Conservation (phyloP, 2,329 filamentous ascomycete species). For the Eurotiales sp. region DNA sequence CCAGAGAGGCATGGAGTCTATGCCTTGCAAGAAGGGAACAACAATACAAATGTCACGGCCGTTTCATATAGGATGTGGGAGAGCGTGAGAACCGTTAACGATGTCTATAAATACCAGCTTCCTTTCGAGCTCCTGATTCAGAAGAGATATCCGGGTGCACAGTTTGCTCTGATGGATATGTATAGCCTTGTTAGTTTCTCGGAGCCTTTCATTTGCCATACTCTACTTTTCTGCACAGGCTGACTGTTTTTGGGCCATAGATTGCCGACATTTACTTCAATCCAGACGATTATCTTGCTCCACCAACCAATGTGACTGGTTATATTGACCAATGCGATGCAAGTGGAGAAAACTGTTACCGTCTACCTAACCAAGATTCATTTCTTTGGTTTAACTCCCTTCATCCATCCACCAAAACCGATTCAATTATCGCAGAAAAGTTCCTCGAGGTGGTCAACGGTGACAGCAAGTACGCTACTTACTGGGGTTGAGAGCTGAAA, state of each 20-base stretch:
- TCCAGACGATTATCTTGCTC: slow-evolving; percentile 58
- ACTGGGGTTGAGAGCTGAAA: slow-evolving; percentile 21
- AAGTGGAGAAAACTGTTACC: slow-evolving; percentile 38
- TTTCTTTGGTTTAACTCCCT: slow-evolving; percentile 73
- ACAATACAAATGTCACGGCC: slow-evolving; percentile 49
- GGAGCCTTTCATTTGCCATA: background rate
- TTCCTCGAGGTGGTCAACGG: slow-evolving; percentile 56
- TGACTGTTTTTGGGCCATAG: slow-evolving; percentile 22
- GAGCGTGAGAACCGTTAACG: slow-evolving; percentile 49
- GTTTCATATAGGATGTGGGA: slow-evolving; percentile 52
- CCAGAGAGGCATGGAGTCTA: slow-evolving; percentile 43
- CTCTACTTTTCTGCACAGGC: background rate
- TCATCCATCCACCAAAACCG: slow-evolving; percentile 65
- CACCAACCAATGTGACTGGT: slow-evolving; percentile 60
- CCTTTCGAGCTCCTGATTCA: slow-evolving; percentile 43
- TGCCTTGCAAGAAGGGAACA: slow-evolving; percentile 44
- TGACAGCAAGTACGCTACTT: slow-evolving; percentile 27
- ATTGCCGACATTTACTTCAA: slow-evolving; percentile 62
- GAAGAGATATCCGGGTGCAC: slow-evolving; percentile 50
- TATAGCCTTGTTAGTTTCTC: slow-evolving; percentile 52
- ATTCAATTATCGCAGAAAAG: slow-evolving; percentile 54
- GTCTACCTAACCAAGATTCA: slow-evolving; percentile 49
- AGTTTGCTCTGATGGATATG: slow-evolving; percentile 64
- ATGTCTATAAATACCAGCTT: slow-evolving; percentile 50
- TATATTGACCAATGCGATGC: slow-evolving; percentile 54